phyloP scores from a whole-genome alignment of 805 yeast species.

The Wickerhamiella lipophila region DNA sequence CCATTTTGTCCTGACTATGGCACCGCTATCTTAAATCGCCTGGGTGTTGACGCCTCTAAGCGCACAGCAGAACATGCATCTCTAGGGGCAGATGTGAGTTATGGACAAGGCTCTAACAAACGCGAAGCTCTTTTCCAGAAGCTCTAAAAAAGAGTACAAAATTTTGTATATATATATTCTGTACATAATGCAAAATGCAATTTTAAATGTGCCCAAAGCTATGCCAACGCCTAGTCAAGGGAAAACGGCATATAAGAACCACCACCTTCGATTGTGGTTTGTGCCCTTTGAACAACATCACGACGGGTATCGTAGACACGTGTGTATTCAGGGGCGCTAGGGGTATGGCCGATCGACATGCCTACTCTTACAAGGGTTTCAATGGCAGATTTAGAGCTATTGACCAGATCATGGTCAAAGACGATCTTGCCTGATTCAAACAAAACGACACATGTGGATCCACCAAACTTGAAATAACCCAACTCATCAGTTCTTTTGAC shows the following conservation, averaged over 20 bases:
- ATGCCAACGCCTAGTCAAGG: conserved; percentile 16
- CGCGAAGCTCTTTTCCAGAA: conserved; percentile 29
- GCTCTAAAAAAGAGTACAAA: too few species aligned
- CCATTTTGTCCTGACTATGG: conserved; percentile 67
- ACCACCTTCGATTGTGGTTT: conserved; percentile 22
- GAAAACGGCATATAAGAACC: conserved; percentile 25
- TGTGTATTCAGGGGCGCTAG: conserved; percentile 19
- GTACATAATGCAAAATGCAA: too few species aligned
- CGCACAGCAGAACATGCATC: conserved; percentile 36
- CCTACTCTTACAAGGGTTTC: conserved; percentile 86
- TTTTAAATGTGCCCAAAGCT: too few species aligned
- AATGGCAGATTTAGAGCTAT: conserved; percentile 48
- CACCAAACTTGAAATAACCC: conserved; percentile 95
- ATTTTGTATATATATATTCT: not conserved
- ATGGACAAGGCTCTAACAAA: conserved; percentile 47
- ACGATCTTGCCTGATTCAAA: conserved; percentile 34
- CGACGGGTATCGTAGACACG: conserved; percentile 22
- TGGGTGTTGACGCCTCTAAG: conserved; percentile 38
- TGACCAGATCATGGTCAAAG: conserved; percentile 62
- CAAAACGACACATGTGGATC: conserved; percentile 67
- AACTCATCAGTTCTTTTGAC: conserved; percentile 66
- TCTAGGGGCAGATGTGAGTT: conserved; percentile 46
- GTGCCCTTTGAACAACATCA: conserved; percentile 20
- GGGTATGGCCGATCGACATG: conserved; percentile 72
- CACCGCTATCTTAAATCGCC: conserved; percentile 41